phyloP scores from a whole-genome alignment of 2,329 filamentous ascomycete species.

The Colletotrichum liriopes region DNA sequence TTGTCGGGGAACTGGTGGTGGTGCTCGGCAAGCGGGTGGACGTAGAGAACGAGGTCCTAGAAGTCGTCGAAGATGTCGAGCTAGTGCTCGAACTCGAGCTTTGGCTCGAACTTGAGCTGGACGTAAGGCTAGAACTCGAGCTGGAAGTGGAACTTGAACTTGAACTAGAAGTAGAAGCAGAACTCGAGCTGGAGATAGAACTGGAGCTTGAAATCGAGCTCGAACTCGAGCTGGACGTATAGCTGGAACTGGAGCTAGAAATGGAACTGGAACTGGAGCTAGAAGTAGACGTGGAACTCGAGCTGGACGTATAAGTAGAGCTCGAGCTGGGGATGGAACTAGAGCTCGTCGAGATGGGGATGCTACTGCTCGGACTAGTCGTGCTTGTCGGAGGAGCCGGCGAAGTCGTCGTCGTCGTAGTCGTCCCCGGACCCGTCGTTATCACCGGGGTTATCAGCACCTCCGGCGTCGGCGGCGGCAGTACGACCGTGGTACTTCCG shows the following conservation, averaged over 20 bases:
- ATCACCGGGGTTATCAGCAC: neutral
- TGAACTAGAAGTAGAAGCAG: neutral
- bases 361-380: neutral
- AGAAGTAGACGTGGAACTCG: neutral
- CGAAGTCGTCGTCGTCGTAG: neutral
- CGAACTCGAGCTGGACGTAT: neutral
- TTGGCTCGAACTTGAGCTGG: no score
- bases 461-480: neutral
- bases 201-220: neutral
- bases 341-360: neutral
- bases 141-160: neutral
- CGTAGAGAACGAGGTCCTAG: neutral
- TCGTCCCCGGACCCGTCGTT: neutral
- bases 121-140: neutral
- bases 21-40: neutral
- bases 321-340: neutral
- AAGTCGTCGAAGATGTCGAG: neutral
- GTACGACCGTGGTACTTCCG: neutral
- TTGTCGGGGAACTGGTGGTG: neutral
- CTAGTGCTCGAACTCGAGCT: neutral
- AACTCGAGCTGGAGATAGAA: neutral
- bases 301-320: neutral
- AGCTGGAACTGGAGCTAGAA: neutral
- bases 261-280: neutral
- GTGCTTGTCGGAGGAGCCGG: neutral